Base-by-base conservation (phyloP, 495 filamentous ascomycete species). In the Neurospora tetrasperma region DNA sequence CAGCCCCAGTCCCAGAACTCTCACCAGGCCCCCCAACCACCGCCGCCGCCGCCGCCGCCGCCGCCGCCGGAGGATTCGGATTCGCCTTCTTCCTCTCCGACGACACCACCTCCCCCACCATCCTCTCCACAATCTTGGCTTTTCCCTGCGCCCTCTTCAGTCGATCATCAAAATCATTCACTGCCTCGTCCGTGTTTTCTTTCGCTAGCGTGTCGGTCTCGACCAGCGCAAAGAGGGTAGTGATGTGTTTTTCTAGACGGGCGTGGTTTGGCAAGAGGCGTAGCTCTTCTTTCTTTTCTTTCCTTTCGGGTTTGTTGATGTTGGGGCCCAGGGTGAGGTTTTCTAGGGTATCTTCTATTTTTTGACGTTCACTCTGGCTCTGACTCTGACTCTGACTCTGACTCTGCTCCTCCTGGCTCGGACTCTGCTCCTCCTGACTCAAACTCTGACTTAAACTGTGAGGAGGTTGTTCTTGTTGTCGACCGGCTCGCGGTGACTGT, bases 111-210 rank as follows among this genome's bases (percentile, higher is more conserved):
- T 93, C 92, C 0, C 90, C 90, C 18, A 91, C 82, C 35, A 91
- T 85, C 48, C 88, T 88, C 81, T 94, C 91, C 62, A 97, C 91
- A 69, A 98, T 86, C 79, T 92, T 95, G 1, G 86, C 86, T 78
- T 95, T 95, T n/a, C 89, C 88, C 70, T 90, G 83, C 11, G 93
- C 94, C 74, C 91, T 87, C 82, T 91, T 93, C 70, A 96, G 75
- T 42, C 94, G 85, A 79, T 96, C 93, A 75, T 98, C 94, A 73
- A 94, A 92, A 76, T 95, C 93, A 35, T 90, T 89, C 23, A 97
- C 92, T 6, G 91, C 89, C 62, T 94, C 93, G 75, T 97, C 94
- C 2, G 86, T 90, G 77, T 98, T 98, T 69, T 88, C 83, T 41
- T 89, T 92, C 8, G 89, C 89, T 12, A 97, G 79, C 18, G 88